Evolutionary conservation across 2,329 filamentous ascomycete species (phyloP), one percentile per base, ranked within the genome.

Genomic region (Apiospora saccharicola): DNA sequence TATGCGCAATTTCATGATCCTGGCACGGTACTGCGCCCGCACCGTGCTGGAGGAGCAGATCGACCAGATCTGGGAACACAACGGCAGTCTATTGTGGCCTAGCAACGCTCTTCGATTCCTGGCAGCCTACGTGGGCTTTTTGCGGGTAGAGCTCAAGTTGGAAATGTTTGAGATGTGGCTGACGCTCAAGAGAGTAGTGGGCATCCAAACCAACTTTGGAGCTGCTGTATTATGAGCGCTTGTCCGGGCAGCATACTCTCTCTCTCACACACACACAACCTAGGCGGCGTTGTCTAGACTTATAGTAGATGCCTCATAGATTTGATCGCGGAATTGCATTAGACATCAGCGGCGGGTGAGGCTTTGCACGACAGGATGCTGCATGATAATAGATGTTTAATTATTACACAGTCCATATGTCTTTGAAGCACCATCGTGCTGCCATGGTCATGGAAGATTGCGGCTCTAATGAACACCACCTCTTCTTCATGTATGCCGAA

Each of bases 11-110:
- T 93, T 93, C 77, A 83, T 93, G 79, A 93, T 93, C 75, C 85
- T 93, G 41, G 91, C 91, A 3, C 83, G 90, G 46, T 93, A 93
- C 82, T 93, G 91, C 81, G 88, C 89, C 37, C 86, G 89, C 46
- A 92, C 90, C 2, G 90, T 93, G 0, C 90, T 91, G 75, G 82
- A 90, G 75, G 91, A 93, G 81, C 87, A 90, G 77, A 82, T 92
- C 19, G 91, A 92, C 72, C 82, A 86, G 71, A 87, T 92, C 70
- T 82, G 83, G 70, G 78, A 79, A 64, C 81, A 80, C 0, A 71
- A 78, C 14, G 90, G 90, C 1, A 90, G 89, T 53, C 77, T 90
- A n/a, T 78, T 90, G 44, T 89, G 88, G 85, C 90, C 90, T 12
- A 78, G 82, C 7, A 92, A 91, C 74, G 82, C 89, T 1, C 61